Evolutionary conservation across 768 basidiomycete genomes (phyloP), one percentile per base, ranked within the genome.

Genomic region (Tulasnella sp.): DNA sequence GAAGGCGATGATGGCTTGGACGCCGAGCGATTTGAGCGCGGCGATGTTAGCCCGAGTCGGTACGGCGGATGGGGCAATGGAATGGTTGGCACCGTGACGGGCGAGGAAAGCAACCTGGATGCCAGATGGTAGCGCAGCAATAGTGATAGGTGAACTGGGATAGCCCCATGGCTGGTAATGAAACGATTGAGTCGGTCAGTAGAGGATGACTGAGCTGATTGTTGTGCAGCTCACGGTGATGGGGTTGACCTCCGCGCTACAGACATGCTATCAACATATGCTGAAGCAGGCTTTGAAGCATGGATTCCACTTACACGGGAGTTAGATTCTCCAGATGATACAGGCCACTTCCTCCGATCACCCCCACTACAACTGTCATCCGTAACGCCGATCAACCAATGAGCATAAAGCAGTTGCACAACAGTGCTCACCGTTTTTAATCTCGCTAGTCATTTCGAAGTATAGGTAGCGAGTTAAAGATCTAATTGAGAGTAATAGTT

Each of bases 321-420:
- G 85, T 88, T 59, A 98, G 74, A 70, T 94, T 92, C 70, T 93
- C 87, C 41, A 98, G 78, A 69, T 93, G 83, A 74, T 97, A 98
- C 25, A 97, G 72, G 4, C 93, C 93, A 64, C 85, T 90, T 27
- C 92, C 92, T 19, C 92, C 92, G 60, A 94, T 93, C 52, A 93
- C 85, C 38, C 91, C 92, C 49, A 93, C 79, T 48, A 91, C 74
- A 17, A 89, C 34, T 38, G 34, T 38, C 34, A n/a, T n/a, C n/a
- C n/a, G n/a, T n/a, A n/a, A n/a, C n/a, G n/a, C n/a, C n/a, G n/a
- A n/a, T n/a, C n/a, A n/a, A n/a, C n/a, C n/a, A n/a, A n/a, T n/a
- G n/a, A n/a, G n/a, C n/a, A n/a, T n/a, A n/a, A n/a, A n/a, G n/a
- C n/a, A n/a, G n/a, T n/a, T n/a, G n/a, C n/a, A n/a, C n/a, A n/a